Base-by-base conservation (phyloP, 306 rosid species). In the Glycine tomentella region DNA sequence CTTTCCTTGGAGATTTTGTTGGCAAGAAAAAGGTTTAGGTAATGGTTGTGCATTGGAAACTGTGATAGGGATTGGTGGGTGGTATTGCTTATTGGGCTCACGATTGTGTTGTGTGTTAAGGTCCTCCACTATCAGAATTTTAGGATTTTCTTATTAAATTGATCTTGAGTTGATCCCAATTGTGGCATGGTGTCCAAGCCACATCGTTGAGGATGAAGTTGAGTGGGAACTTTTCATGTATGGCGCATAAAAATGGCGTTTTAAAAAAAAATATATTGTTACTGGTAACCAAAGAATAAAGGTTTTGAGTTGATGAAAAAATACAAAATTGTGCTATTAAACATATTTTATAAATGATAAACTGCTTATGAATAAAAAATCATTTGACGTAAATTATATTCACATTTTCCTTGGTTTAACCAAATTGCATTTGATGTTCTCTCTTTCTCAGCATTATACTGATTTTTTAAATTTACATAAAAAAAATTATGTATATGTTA, bases 1-100 rank as follows among this genome's bases (percentile, higher is more conserved):
- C 17, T 17, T 69, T 74, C 2, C 8, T 25, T 75, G 51, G 57
- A 79, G 75, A 61, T 67, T 78, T 63, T 77, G 44, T 65, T 69
- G 59, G 45, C 44, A 72, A 7, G 66, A 67, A 68, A 78, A 50
- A 67, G 52, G 63, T 56, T 51, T 80, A 74, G 87, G 66, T 66
- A 85, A 58, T 81, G 79, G 83, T 16, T 62, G 51, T 79, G 87
- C 77, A 48, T 59, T 57, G 86, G 86, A 61, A 86, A 85, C 68
- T 79, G 74, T 78, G 74, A 76, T 84, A 7, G 71, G 83, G 71
- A 79, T 80, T 69, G 59, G 75, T 86, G 72, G 72, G 82, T 74
- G 55, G 79, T 85, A 63, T 79, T 77, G 65, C 73, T 50, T 68
- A 77, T 62, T 84, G 31, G 31, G 31, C 31, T 25, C 31, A 25